Conservation (phyloP, 495 filamentous ascomycete species). For the Daldinia bambusicola region DNA sequence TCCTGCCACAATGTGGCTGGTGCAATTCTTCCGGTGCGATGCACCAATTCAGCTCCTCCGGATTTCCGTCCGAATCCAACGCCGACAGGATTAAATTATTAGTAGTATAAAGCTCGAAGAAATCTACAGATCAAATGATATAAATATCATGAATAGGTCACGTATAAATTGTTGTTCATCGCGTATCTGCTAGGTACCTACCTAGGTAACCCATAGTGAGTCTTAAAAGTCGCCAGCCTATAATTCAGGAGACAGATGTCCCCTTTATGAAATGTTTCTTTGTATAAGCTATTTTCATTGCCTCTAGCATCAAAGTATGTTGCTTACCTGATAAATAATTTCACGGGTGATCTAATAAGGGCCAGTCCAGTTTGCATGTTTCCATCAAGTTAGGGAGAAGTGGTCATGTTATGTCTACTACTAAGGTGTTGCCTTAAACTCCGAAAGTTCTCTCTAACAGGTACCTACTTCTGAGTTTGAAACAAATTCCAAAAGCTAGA, state of each 20-base stretch:
- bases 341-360: neutral
- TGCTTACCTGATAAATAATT: neutral
- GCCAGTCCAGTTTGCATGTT: neutral
- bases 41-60: no score
- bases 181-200: no score
- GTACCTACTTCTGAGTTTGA: no score
- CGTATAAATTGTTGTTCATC: no score
- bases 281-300: neutral
- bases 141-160: neutral
- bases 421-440: neutral
- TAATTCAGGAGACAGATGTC: neutral
- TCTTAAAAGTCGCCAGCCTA: neutral
- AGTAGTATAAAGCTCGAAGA: no score
- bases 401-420: neutral
- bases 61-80: no score
- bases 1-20: conserved; percentile 47
- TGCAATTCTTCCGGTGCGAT: neutral
- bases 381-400: neutral
- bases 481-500: no score
- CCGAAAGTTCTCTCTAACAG: neutral
- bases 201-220: neutral
- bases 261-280: neutral
- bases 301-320: neutral
- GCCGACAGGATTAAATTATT: neutral
- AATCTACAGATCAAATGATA: neutral